A percentile compares a stretch with the other conserved stretches of the same genome.
Evolutionary conservation across 2,329 filamentous ascomycete species (phyloP).

Genomic region (Ophiostoma novo-ulmi): DNA sequence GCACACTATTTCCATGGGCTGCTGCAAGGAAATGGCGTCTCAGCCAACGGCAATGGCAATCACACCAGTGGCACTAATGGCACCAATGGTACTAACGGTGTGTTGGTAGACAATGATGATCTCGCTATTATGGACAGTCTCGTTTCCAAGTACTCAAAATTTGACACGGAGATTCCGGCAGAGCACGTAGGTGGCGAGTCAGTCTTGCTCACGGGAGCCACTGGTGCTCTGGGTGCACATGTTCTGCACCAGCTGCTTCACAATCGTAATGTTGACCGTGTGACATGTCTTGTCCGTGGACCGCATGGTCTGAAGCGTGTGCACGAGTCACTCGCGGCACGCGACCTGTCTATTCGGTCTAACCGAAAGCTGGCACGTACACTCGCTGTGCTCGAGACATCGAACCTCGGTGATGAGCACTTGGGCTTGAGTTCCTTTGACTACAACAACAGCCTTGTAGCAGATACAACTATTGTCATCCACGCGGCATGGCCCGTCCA

Average conservation of each 20-base stretch:
- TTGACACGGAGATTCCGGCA: slow-evolving; percentile 29
- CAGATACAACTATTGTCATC: slow-evolving; percentile 39
- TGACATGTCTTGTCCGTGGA: slow-evolving; percentile 34
- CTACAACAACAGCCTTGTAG: slow-evolving; percentile 31
- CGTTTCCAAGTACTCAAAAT: slow-evolving; percentile 42
- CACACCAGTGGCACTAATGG: neutral
- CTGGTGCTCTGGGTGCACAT: slow-evolving; percentile 41
- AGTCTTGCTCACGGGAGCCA: slow-evolving; percentile 39
- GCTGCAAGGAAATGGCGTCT: slow-evolving; percentile 24
- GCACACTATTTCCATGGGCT: slow-evolving; percentile 33
- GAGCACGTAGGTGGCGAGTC: slow-evolving; percentile 16
- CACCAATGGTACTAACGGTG: neutral
- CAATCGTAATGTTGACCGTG: slow-evolving; percentile 33
- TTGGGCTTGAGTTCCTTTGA: slow-evolving; percentile 36
- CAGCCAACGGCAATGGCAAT: slow-evolving; percentile 20
- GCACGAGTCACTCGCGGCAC: slow-evolving; percentile 22
- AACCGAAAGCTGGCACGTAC: slow-evolving; percentile 7
- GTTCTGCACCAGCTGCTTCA: slow-evolving; percentile 37
- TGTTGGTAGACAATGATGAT: neutral
- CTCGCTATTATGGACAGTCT: slow-evolving; percentile 39
- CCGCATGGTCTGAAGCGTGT: slow-evolving; percentile 23
- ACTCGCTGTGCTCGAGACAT: slow-evolving; percentile 22
- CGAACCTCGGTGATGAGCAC: slow-evolving; percentile 18
- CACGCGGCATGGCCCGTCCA: slow-evolving; percentile 49
- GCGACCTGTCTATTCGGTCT: slow-evolving; percentile 17